These are phyloP conservation scores for Saturnispora besseyi DNA, from an alignment of 805 yeast genomes.

Conservation along the genomic window DNA sequence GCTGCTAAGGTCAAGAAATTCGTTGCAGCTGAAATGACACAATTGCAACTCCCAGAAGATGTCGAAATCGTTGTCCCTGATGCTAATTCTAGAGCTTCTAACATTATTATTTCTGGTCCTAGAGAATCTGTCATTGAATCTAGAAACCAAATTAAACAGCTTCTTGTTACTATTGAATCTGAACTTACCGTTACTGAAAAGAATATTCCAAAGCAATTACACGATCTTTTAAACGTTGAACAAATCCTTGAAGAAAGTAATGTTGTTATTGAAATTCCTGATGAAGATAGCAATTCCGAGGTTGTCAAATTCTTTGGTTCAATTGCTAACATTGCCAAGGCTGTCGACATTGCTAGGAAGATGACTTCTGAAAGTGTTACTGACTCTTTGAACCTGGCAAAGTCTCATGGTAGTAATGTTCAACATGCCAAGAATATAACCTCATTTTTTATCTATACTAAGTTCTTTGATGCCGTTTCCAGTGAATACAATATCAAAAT, in stretches of 20 bases:
- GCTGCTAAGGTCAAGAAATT: constrained; percentile 37
- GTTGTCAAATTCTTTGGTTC: constrained; percentile 59
- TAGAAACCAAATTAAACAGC: constrained; percentile 40
- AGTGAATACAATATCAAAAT: constrained; percentile 34
- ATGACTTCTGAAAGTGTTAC: constrained; percentile 51
- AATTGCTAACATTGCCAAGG: constrained; percentile 42
- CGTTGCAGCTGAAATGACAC: constrained; percentile 27
- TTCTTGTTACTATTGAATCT: constrained; percentile 36
- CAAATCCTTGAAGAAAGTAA: constrained; percentile 43
- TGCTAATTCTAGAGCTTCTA: constrained; percentile 31
- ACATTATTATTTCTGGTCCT: constrained; percentile 56
- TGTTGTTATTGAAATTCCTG: constrained; percentile 52
- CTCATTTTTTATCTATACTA: constrained; percentile 49
- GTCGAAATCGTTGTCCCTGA: constrained; percentile 25
- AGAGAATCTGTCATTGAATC: constrained; percentile 54
- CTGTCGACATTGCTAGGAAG: constrained; percentile 52
- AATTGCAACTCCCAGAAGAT: constrained; percentile 18
- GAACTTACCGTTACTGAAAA: constrained; percentile 46
- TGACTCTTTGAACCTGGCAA: constrained; percentile 71
- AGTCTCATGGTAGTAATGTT: constrained; percentile 76
- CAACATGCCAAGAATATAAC: constrained; percentile 72
- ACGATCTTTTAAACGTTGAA: constrained; percentile 54
- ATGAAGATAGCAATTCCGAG: constrained; percentile 31
- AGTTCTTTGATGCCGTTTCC: constrained; percentile 39
- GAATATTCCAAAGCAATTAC: constrained; percentile 58